A percentile compares a stretch with the other conserved stretches of the same genome.
These are phyloP conservation scores for Aureobasidium subglaciale DNA, from an alignment of 2,329 filamentous ascomycete genomes.

Conservation along the genomic window DNA sequence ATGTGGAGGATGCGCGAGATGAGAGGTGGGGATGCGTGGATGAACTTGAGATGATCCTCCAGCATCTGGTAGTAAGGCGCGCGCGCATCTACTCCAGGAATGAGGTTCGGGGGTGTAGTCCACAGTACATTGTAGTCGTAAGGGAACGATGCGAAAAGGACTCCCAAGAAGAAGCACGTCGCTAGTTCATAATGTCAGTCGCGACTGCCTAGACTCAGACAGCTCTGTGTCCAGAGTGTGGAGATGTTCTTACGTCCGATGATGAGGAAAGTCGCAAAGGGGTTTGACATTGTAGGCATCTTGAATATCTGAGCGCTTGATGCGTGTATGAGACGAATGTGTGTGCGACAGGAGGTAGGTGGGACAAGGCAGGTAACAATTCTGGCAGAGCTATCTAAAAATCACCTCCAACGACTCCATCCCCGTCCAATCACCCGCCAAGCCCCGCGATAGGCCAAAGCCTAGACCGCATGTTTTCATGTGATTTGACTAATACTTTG, in stretches of 20 bases:
- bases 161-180: slow-evolving; percentile 94
- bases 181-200: slow-evolving; percentile 27
- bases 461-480: slow-evolving; percentile 6
- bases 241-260: slow-evolving; percentile 69
- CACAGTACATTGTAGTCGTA: slow-evolving; percentile 92
- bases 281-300: slow-evolving; percentile 20
- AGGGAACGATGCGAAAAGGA: slow-evolving; percentile 92
- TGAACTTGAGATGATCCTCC: slow-evolving; percentile 81
- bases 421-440: neutral
- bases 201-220: neutral
- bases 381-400: neutral
- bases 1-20: slow-evolving; percentile 93
- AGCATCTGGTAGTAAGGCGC: slow-evolving; percentile 72
- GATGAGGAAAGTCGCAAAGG: slow-evolving; percentile 95
- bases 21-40: slow-evolving; percentile 84
- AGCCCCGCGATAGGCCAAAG: slow-evolving; percentile 9
- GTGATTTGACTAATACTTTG: slow-evolving; percentile 15
- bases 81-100: slow-evolving; percentile 29
- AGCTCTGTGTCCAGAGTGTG: neutral
- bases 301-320: slow-evolving; percentile 5
- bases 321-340: neutral
- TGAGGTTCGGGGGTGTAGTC: slow-evolving; percentile 54
- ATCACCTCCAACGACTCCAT: neutral
- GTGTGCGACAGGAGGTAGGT: neutral
- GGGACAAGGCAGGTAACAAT: neutral